phyloP scores from a whole-genome alignment of 2,329 filamentous ascomycete species.

The Scedosporium apiospermum region DNA sequence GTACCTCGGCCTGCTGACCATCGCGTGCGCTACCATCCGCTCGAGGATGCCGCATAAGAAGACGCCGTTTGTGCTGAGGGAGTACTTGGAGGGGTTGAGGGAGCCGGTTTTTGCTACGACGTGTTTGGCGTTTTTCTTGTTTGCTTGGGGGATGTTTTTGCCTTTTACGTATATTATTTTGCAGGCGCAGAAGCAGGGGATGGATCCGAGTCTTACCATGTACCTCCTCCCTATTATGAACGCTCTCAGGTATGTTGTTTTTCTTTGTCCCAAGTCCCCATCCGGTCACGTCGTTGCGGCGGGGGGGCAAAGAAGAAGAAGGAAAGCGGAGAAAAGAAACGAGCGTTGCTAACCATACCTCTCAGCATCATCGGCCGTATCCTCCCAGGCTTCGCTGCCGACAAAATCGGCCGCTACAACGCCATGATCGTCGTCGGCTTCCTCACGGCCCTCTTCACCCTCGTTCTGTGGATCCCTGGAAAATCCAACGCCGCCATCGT shows the following conservation, averaged over 20 bases:
- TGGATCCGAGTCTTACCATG: constrained; percentile 28
- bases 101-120: constrained; percentile 36
- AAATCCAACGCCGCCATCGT: constrained; percentile 47
- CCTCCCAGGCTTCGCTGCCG: constrained; percentile 37
- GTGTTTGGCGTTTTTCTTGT: constrained; percentile 38
- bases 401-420: constrained; percentile 35
- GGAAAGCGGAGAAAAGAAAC: neutral
- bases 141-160: constrained; percentile 46
- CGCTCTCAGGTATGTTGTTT: constrained; percentile 30
- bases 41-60: constrained; percentile 35
- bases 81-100: constrained; percentile 35
- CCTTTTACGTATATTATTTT: constrained; percentile 44
- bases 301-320: no score
- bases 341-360: neutral
- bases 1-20: constrained; percentile 26
- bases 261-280: neutral
- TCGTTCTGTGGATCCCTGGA: constrained; percentile 40
- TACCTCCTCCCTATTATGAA: constrained; percentile 50
- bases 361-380: constrained; percentile 41
- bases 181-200: constrained; percentile 34
- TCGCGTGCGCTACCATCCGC: constrained; percentile 26
- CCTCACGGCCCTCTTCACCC: constrained; percentile 33
- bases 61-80: constrained; percentile 31
- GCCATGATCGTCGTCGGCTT: constrained; percentile 41
- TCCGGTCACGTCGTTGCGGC: no score